Evolutionary conservation across 371 early-diverging fungal species (phyloP).

Genomic region (Mortierella sp.): DNA sequence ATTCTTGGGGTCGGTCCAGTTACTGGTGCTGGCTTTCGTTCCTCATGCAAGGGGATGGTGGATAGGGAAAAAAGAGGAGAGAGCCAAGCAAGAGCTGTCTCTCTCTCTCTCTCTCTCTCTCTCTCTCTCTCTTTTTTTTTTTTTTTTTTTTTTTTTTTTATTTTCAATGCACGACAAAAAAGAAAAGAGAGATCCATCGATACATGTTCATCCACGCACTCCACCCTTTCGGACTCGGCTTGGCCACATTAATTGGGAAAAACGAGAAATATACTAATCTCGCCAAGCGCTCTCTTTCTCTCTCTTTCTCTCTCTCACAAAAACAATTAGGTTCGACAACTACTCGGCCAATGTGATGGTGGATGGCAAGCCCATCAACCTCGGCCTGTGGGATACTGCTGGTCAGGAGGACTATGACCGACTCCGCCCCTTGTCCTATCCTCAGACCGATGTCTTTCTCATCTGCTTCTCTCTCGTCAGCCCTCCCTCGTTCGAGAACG

Average conservation of each 20-base stretch:
- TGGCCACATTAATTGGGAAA: constrained; percentile 2
- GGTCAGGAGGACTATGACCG: constrained; percentile 99
- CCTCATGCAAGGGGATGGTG: no score
- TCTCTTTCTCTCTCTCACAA: constrained; percentile 2
- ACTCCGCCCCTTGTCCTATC: constrained; percentile 93
- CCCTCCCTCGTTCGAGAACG: constrained; percentile 94
- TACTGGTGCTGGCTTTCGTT: no score
- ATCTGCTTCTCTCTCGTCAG: constrained; percentile 91
- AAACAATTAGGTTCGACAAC: constrained; percentile 89
- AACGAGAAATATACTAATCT: constrained; percentile 1
- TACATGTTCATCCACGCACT: no score
- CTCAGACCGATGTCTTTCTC: constrained; percentile 94
- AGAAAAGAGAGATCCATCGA: no score
- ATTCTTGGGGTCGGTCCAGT: background rate
- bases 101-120: background rate
- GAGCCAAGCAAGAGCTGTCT: background rate
- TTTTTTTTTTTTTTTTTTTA: background rate
- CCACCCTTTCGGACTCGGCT: background rate
- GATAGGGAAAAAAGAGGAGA: no score
- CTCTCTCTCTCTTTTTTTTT: background rate
- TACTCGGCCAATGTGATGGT: constrained; percentile 95
- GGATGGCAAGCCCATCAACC: constrained; percentile 93
- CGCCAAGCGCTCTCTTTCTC: constrained; percentile 5
- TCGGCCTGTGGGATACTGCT: constrained; percentile 99
- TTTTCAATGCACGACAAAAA: background rate